These are phyloP conservation scores for Endoconidiophora laricicola DNA, from an alignment of 2,329 filamentous ascomycete genomes.

Conservation along the genomic window DNA sequence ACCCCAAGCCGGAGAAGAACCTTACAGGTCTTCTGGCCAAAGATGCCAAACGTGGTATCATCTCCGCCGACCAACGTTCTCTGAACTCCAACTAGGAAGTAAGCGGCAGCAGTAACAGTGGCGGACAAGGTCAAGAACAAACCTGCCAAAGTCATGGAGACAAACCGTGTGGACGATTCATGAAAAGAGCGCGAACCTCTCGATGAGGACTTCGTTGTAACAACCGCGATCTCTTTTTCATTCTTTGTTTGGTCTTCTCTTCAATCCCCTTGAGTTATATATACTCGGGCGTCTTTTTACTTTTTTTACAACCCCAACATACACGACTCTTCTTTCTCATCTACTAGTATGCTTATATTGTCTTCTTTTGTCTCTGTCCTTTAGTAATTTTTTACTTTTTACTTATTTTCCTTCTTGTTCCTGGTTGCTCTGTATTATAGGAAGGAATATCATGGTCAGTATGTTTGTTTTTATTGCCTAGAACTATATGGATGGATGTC, in stretches of 20 bases:
- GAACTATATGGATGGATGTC: not conserved
- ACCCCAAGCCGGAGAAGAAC: conserved; percentile 31
- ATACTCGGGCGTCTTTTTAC: not conserved
- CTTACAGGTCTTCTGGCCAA: conserved; percentile 39
- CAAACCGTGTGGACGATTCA: too few relatives aligned
- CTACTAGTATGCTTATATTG: not conserved
- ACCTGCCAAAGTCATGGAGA: not conserved
- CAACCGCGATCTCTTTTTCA: not conserved
- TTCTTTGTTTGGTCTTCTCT: not conserved
- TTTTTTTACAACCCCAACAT: not conserved
- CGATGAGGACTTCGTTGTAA: not conserved
- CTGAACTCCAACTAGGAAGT: conserved; percentile 11
- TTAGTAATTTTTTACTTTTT: not conserved
- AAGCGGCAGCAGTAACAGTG: not conserved
- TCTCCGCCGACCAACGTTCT: conserved; percentile 7
- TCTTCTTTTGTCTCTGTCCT: not conserved
- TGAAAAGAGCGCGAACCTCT: not conserved
- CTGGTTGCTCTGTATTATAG: conserved; percentile 8
- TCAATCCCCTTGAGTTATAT: not conserved
- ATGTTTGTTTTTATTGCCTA: not conserved
- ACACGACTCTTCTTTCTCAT: not conserved
- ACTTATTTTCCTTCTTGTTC: not conserved
- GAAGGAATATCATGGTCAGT: conserved; percentile 10
- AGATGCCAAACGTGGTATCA: conserved; percentile 39
- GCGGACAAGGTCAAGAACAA: not conserved